Evolutionary conservation across 2,329 filamentous ascomycete species (phyloP), one percentile per base, ranked within the genome.

Genomic region (Stagonosporopsis tanaceti): DNA sequence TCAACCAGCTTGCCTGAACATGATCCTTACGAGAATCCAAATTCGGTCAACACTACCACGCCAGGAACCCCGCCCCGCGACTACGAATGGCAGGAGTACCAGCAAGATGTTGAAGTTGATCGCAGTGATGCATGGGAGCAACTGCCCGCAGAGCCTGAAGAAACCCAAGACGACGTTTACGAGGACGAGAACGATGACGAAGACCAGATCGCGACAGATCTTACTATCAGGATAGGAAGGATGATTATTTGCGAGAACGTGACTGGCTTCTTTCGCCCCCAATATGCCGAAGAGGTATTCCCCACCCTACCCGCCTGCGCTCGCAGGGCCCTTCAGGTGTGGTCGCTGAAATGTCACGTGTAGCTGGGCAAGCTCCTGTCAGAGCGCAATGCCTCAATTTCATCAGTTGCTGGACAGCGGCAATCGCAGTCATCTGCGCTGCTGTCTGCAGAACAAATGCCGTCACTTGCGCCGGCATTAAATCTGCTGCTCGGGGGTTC

Each of bases 161-260:
- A 73, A 50, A 74, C 69, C 44, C 68, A 70, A 53, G 74, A 76
- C 48, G 74, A 76, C 62, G 73, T 75, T 27, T 76, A 71, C 46
- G 72, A 76, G 37, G 74, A 76, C 50, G 74, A 76, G 46, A 68
- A 76, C 24, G 74, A 76, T 41, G 74, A 76, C 42, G 74, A 76
- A 59, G 73, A 76, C 56, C 70, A 74, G 59, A 74, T 75, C 47
- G 72, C 72, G 27, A 75, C 72, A 2, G 74, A 76, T 64, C 67
- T 76, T 34, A 76, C 73, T 15, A 75, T 76, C 53, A 69, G 72
- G 11, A 76, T 76, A 44, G 74, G 74, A 24, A 68, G 73, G 53
- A 76, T 76, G 74, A 75, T 76, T 34, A 75, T 76, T n/a, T 75
- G 72, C 57, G 73, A 76, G 42, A 76, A 75, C 27, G 70, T 76